phyloP scores from a whole-genome alignment of 2,329 filamentous ascomycete species.

The Ophiostoma tasmaniense region DNA sequence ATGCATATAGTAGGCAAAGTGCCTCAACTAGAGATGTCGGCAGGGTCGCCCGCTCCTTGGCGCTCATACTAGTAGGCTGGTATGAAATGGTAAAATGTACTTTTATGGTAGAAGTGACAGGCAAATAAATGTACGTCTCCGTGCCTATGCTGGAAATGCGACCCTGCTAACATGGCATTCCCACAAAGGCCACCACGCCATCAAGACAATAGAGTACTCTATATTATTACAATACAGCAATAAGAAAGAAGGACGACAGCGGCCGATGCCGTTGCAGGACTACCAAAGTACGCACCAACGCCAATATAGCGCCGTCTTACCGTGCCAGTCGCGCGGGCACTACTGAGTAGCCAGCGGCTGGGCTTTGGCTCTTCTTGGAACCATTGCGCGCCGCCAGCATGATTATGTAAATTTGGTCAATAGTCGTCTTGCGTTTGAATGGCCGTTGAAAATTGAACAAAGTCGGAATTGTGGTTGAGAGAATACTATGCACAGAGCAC shows the following conservation, averaged over 20 bases:
- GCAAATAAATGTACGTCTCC: no score
- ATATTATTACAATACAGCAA: no score
- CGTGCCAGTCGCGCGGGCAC: background rate
- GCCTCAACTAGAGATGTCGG: background rate
- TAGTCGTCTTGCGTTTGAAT: no score
- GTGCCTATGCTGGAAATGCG: background rate
- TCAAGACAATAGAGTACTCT: no score
- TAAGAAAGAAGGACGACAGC: background rate
- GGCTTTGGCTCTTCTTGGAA: constrained; percentile 10
- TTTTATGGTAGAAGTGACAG: background rate
- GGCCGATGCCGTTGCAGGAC: background rate
- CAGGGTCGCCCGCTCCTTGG: background rate
- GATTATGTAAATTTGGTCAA: background rate
- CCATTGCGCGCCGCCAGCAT: constrained; percentile 14
- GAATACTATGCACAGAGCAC: no score
- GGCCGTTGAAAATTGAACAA: no score
- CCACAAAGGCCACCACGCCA: background rate
- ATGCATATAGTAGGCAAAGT: background rate
- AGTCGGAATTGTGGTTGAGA: no score
- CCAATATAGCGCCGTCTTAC: background rate
- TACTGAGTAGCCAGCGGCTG: background rate
- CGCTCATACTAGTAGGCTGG: background rate
- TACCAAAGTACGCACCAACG: background rate
- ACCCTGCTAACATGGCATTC: background rate
- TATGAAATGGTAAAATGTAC: background rate